Evolutionary conservation across 2,329 filamentous ascomycete species (phyloP).

Genomic region (Epicoccum sorghinum): DNA sequence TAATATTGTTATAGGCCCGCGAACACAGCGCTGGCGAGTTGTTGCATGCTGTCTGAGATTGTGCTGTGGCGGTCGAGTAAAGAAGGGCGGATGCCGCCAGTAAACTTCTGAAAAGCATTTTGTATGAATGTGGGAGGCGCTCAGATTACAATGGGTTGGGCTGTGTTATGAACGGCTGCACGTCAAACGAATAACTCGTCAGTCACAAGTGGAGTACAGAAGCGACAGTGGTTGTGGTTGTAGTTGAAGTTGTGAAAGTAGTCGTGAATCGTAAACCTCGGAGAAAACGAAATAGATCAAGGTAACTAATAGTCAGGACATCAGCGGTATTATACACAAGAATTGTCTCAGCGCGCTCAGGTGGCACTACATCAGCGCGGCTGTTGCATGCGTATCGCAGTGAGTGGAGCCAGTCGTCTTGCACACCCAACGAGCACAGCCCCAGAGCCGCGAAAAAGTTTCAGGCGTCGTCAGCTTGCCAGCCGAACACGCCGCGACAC

Average conservation of each 20-base stretch:
- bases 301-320: constrained; percentile 6
- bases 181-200: not conserved
- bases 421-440: constrained; percentile 25
- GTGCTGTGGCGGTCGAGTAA: constrained; percentile 36
- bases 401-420: constrained; percentile 17
- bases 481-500: constrained; percentile 31
- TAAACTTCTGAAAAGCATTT: constrained; percentile 39
- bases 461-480: constrained; percentile 44
- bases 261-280: constrained; percentile 2
- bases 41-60: constrained; percentile 68
- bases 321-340: constrained; percentile 12
- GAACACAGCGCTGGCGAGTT: constrained; percentile 78
- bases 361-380: constrained; percentile 13
- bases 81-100: constrained; percentile 37
- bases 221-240: constrained; percentile 12
- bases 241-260: not conserved
- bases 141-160: not conserved
- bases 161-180: not conserved
- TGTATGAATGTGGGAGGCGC: constrained; percentile 7
- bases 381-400: constrained; percentile 15
- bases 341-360: not conserved
- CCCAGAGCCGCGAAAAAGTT: constrained; percentile 36
- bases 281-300: constrained; percentile 9
- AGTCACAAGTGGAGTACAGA: constrained; percentile 1
- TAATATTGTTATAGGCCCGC: constrained; percentile 75